Base-by-base conservation (phyloP, 202 grass and related monocot species). In the Eragrostis tef region DNA sequence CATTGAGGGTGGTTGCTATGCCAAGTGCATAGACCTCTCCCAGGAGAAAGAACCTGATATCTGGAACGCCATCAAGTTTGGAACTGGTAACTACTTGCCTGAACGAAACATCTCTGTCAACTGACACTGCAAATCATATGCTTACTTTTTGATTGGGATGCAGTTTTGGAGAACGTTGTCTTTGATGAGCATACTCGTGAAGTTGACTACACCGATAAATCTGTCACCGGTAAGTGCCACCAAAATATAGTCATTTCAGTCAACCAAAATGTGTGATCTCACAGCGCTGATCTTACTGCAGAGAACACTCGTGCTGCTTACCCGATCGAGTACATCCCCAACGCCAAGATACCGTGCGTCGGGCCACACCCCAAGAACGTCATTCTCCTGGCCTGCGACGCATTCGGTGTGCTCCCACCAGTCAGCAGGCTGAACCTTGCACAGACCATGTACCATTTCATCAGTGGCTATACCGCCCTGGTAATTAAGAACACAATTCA, bases 361-460 rank as follows among this genome's bases (percentile, higher is more conserved):
- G 97, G 93, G 17, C 93, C 97, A 0, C 97, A 99, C 31, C 97
- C 97, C 3, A 99, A 96, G 83, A 99, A 99, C 81, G 93, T 99
- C 67, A 96, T 99, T 71, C 91, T 99, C 76, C 17, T 99, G 81
- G 97, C 97, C 3, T 99, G 97, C 64, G 97, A 99, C 52, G 97
- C 97, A 1, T 99, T 96, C 53, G 97, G 97, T 6, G 97, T 99
- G 31, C 97, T 99, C 73, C 97, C 97, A 51, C 97, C 97, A 0
- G 91, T 99, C 14, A 96, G 97, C 97, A 99, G 96, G 79, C 85
- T 99, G n/a, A 96, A 85, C 81, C 87, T 99, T 24, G 77, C 93
- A 11, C 97, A 99, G 86, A 99, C 97, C 68, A 99, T 99, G 97
- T 99, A 99, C 83, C 97, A 99, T 60, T 99, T 99, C 90, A 99